These are phyloP conservation scores for Stephania yunnanensis DNA, from an alignment of 164 flowering plant species.

Conservation along the genomic window DNA sequence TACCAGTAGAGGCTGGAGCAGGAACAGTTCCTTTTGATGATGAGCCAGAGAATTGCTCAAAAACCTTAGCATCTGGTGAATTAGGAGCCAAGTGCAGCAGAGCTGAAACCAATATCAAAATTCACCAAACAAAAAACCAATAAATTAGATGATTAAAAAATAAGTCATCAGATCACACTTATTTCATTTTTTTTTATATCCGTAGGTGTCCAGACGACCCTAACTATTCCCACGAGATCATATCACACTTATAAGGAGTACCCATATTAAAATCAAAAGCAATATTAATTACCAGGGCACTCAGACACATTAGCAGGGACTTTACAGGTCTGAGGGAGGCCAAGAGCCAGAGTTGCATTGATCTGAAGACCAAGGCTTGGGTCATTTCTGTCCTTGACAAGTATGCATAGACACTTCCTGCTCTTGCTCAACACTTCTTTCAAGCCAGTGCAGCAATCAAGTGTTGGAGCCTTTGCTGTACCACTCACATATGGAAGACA, in stretches of 20 bases:
- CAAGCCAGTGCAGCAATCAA: conserved; percentile 69
- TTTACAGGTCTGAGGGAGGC: conserved; percentile 46
- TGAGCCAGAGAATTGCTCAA: conserved; percentile 22
- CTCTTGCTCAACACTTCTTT: conserved; percentile 44
- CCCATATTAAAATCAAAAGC: not conserved
- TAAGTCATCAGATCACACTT: no score
- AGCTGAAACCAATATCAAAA: conserved; percentile 10
- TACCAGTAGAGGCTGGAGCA: conserved; percentile 3
- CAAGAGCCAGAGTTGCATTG: conserved; percentile 55
- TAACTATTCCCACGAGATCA: no score
- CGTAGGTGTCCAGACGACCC: no score
- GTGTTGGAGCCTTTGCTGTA: conserved; percentile 48
- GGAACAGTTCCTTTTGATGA: not conserved
- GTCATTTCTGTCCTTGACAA: conserved; percentile 60
- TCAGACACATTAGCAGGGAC: conserved; percentile 33
- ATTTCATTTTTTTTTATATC: no score
- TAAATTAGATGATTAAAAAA: not conserved
- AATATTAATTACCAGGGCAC: conserved; percentile 42
- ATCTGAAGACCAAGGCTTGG: conserved; percentile 61
- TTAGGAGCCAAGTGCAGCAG: conserved; percentile 30
- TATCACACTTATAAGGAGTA: no score
- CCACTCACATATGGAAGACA: conserved; percentile 72
- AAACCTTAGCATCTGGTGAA: conserved; percentile 31
- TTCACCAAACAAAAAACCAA: not conserved
- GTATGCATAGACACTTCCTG: conserved; percentile 61